Evolutionary conservation across 176 grass and related monocot genomes (phyloP).

Genomic region (Tuctoria greenei): DNA sequence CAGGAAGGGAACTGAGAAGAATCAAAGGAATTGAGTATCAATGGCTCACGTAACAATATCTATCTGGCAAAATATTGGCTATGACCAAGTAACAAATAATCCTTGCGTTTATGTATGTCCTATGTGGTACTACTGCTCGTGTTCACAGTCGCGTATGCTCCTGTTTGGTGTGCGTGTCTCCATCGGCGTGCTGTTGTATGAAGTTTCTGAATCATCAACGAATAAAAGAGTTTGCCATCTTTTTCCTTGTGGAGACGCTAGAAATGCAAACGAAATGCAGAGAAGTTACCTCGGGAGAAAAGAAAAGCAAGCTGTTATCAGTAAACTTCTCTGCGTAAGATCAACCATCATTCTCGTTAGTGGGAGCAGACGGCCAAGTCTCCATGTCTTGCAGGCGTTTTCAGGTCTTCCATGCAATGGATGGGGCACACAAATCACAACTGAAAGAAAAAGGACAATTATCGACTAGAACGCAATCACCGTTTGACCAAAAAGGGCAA

Average conservation of each 20-base stretch:
- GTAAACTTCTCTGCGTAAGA: too few relatives aligned
- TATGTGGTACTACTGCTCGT: background rate
- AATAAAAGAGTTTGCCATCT: background rate
- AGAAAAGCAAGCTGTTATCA: too few relatives aligned
- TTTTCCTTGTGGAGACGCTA: background rate
- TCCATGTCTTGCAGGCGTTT: too few relatives aligned
- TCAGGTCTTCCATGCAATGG: too few relatives aligned
- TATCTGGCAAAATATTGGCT: background rate
- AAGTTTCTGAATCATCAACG: background rate
- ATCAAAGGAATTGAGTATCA: background rate
- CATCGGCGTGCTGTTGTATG: background rate
- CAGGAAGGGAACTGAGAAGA: background rate
- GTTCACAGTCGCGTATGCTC: background rate
- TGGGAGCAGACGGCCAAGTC: too few relatives aligned
- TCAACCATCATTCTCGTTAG: too few relatives aligned
- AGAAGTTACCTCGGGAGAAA: too few relatives aligned
- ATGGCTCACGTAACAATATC: background rate
- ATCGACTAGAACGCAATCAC: too few relatives aligned
- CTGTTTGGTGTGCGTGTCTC: background rate
- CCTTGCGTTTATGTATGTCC: background rate
- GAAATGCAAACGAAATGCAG: too few relatives aligned
- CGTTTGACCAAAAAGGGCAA: too few relatives aligned
- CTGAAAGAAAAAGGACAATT: too few relatives aligned
- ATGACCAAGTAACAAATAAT: background rate
- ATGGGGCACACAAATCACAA: too few relatives aligned